Conservation (phyloP, 2,329 filamentous ascomycete species). For the Trichoderma koningii region DNA sequence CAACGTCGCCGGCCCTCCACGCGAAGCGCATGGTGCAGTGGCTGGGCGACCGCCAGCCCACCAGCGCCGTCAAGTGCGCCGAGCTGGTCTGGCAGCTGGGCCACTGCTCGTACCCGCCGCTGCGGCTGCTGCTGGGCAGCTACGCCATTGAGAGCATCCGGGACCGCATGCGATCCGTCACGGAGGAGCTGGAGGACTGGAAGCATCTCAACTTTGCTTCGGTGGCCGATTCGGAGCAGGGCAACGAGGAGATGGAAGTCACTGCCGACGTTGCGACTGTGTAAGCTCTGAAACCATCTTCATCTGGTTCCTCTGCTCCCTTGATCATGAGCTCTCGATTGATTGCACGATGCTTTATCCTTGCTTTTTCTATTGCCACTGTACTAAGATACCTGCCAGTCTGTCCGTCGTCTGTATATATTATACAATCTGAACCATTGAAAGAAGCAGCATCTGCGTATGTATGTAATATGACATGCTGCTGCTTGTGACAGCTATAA, state of each 20-base stretch:
- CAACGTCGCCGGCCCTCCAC: conserved; percentile 82
- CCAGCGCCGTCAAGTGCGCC: conserved; percentile 87
- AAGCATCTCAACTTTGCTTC: conserved; percentile 74
- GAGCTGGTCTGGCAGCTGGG: conserved; percentile 93
- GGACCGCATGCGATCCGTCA: conserved; percentile 84
- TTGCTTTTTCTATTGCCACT: neutral
- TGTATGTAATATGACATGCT: no score
- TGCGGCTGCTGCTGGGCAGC: conserved; percentile 82
- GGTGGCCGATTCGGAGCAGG: conserved; percentile 15
- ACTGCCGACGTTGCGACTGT: neutral
- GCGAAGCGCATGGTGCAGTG: conserved; percentile 90
- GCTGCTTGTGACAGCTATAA: no score
- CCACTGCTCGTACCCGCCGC: conserved; percentile 90
- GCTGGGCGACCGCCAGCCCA: conserved; percentile 89
- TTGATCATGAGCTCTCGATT: neutral
- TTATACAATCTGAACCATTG: no score
- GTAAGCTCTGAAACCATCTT: neutral
- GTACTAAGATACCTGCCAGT: neutral
- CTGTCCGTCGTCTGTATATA: neutral
- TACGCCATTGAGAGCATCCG: conserved; percentile 96
- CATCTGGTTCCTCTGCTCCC: neutral
- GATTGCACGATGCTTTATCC: neutral
- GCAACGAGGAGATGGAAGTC: conserved; percentile 11
- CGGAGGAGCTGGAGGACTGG: conserved; percentile 94
- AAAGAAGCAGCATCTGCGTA: no score